These are phyloP conservation scores for Coffea humblotiana DNA, from an alignment of 305 asterid genomes.

Conservation along the genomic window DNA sequence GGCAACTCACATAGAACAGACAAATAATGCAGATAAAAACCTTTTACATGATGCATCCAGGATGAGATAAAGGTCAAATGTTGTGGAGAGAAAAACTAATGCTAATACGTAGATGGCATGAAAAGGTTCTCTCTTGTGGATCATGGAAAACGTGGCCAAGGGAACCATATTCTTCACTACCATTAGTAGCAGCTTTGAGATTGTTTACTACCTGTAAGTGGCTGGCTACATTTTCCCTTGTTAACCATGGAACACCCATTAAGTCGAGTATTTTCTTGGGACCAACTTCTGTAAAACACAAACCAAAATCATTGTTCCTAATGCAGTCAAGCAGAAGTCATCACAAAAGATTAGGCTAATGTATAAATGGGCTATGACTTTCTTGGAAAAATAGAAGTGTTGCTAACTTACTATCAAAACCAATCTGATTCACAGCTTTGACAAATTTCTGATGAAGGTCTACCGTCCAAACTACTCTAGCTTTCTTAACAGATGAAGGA, in stretches of 20 bases:
- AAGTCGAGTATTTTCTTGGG: slow-evolving; percentile 93
- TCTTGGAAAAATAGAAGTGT: not conserved
- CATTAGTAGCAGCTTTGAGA: not conserved
- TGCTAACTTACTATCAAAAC: slow-evolving; percentile 65
- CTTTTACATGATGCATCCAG: not conserved
- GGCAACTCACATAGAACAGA: not conserved
- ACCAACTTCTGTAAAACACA: slow-evolving; percentile 68
- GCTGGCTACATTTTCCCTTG: slow-evolving; percentile 93
- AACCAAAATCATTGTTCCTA: not conserved
- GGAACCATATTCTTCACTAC: not conserved
- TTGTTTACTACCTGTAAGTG: slow-evolving; percentile 88
- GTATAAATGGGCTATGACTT: not conserved
- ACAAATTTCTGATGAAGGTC: slow-evolving; percentile 97
- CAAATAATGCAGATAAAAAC: not conserved
- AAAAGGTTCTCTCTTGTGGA: not conserved
- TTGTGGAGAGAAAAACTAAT: not conserved
- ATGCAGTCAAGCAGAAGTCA: not conserved
- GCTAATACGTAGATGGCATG: too few relatives aligned
- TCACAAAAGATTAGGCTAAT: not conserved
- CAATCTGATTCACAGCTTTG: slow-evolving; percentile 86
- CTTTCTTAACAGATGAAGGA: slow-evolving; percentile 58
- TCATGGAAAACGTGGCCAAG: not conserved
- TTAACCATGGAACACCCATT: slow-evolving; percentile 92
- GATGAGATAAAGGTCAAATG: not conserved
- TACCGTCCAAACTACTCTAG: slow-evolving; percentile 89